Conservation (phyloP, 1,139 yeast genomes). For the Saccharomyces uvarum region DNA sequence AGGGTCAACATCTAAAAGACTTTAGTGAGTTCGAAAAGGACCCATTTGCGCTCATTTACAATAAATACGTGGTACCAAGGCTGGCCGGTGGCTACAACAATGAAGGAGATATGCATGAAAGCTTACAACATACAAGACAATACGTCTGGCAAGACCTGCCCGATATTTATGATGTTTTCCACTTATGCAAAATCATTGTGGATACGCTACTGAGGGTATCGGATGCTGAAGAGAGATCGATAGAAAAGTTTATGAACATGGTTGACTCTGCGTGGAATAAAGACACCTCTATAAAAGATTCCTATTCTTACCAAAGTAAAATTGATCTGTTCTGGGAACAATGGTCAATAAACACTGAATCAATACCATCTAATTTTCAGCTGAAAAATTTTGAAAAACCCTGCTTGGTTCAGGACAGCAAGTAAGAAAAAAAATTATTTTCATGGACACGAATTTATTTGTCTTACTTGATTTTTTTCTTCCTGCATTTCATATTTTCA, state of each 20-base stretch:
- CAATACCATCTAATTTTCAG: neutral
- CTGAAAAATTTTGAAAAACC: neutral
- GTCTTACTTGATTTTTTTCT: neutral
- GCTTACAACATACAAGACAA: neutral
- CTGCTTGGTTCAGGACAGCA: neutral
- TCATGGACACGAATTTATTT: neutral
- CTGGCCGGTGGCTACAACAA: neutral
- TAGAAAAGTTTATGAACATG: constrained; percentile 10
- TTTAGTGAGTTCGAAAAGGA: constrained; percentile 19
- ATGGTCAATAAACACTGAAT: neutral
- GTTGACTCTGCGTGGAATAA: constrained; percentile 3
- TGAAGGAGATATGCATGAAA: neutral
- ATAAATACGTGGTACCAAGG: constrained; percentile 18
- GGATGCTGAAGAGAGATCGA: constrained; percentile 14
- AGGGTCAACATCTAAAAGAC: constrained; percentile 13
- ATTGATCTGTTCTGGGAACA: neutral
- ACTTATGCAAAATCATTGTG: constrained; percentile 16
- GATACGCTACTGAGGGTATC: constrained; percentile 12
- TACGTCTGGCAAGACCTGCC: constrained; percentile 16
- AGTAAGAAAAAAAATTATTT: neutral
- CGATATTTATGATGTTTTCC: constrained; percentile 11
- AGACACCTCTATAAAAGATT: constrained; percentile 2
- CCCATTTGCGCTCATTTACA: constrained; percentile 22
- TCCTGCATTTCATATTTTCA: neutral
- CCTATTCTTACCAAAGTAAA: constrained; percentile 2